A percentile compares a stretch with the other conserved stretches of the same genome.
Evolutionary conservation across 352 stramenopile species (phyloP).

Genomic region (Phytophthora nicotianae): DNA sequence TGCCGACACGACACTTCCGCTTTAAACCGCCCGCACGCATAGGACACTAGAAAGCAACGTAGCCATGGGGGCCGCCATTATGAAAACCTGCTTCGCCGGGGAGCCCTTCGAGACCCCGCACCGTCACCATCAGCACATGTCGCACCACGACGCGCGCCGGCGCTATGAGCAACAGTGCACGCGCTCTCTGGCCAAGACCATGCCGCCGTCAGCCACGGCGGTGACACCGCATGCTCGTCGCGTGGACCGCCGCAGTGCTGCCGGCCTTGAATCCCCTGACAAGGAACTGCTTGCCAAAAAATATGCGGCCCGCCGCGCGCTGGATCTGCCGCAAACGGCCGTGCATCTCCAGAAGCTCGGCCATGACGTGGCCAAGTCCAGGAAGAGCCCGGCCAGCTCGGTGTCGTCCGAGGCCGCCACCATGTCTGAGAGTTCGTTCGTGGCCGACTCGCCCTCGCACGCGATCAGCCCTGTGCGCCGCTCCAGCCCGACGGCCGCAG

Average conservation of each 20-base stretch:
- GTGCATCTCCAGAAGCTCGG: conserved; percentile 37
- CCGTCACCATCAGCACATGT: conserved; percentile 9
- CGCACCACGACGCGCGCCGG: conserved; percentile 26
- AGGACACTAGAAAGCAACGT: neutral
- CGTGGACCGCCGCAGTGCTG: conserved; percentile 2
- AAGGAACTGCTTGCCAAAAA: conserved; percentile 26
- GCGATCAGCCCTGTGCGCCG: conserved; percentile 11
- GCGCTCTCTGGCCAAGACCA: conserved; percentile 29
- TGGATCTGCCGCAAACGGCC: conserved; percentile 34
- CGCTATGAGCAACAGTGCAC: conserved; percentile 32
- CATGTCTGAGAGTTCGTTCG: conserved; percentile 58
- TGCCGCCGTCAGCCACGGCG: conserved; percentile 2
- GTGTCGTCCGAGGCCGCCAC: conserved; percentile 38
- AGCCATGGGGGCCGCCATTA: conserved; percentile 44
- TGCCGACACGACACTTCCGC: conserved; percentile 5
- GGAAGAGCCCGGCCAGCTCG: conserved; percentile 26
- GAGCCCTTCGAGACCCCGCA: conserved; percentile 26
- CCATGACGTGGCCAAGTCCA: conserved; percentile 7
- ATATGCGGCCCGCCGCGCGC: conserved; percentile 6
- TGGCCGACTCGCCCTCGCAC: conserved; percentile 42
- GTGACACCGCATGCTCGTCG: neutral
- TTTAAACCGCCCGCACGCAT: neutral
- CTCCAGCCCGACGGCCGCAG: conserved; percentile 22
- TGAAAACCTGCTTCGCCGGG: conserved; percentile 46
- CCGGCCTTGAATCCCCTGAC: conserved; percentile 14